Conservation (phyloP, 2,329 filamentous ascomycete species). For the Epichloe sylvatica region DNA sequence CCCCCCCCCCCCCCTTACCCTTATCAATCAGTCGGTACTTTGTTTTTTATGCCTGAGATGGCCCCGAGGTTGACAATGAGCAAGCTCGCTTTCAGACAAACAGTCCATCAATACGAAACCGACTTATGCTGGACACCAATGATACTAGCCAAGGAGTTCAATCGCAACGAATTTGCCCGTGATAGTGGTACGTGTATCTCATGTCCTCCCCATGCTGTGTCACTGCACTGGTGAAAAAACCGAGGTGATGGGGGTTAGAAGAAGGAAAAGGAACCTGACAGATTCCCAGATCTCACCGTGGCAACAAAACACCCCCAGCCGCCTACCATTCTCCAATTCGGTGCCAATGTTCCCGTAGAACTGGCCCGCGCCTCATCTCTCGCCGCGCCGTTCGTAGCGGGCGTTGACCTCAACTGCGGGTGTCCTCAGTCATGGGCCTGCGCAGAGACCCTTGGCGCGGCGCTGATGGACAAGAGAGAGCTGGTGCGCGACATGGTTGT, state of each 20-base stretch:
- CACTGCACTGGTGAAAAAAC: no score
- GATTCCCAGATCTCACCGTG: conserved; percentile 43
- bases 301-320: conserved; percentile 38
- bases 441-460: conserved; percentile 51
- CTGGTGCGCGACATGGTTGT: conserved; percentile 53
- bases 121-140: conserved; percentile 61
- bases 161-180: conserved; percentile 43
- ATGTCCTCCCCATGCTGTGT: no score
- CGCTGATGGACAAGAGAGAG: conserved; percentile 51
- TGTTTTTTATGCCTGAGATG: neutral
- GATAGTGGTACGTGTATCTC: conserved; percentile 35
- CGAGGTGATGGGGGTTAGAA: no score
- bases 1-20: neutral
- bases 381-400: conserved; percentile 46
- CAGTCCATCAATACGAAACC: conserved; percentile 48
- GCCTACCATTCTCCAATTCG: conserved; percentile 54
- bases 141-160: conserved; percentile 57
- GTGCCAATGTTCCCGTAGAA: conserved; percentile 46
- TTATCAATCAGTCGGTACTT: neutral
- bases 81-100: conserved; percentile 55
- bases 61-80: conserved; percentile 4
- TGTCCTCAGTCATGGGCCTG: conserved; percentile 63
- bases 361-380: conserved; percentile 48
- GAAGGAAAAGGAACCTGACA: neutral
- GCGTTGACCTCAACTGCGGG: conserved; percentile 59